phyloP scores from a whole-genome alignment of 2,329 filamentous ascomycete species.

The Aureobasidium vineae region DNA sequence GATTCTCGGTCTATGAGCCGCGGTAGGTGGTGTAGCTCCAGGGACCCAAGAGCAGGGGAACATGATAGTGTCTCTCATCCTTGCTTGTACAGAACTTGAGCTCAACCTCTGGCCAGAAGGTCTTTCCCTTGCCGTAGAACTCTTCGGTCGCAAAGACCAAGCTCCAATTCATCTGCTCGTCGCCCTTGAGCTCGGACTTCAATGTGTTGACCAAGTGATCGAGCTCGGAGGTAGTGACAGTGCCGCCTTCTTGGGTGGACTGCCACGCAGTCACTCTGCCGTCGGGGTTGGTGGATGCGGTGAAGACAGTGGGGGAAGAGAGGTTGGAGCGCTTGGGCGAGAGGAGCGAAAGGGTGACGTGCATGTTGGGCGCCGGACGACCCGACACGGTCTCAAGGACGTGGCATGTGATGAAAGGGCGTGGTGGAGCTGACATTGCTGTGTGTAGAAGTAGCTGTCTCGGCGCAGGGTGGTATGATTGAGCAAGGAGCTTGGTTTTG shows the following conservation, averaged over 20 bases:
- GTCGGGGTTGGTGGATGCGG: conserved; percentile 70
- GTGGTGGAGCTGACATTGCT: conserved; percentile 27
- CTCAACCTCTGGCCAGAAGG: conserved; percentile 59
- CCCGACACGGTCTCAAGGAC: conserved; percentile 79
- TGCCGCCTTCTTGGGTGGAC: conserved; percentile 41
- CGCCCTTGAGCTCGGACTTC: conserved; percentile 33
- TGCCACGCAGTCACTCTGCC: conserved; percentile 71
- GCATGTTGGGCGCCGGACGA: conserved; percentile 64
- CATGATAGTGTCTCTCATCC: conserved; percentile 68
- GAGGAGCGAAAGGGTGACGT: conserved; percentile 60
- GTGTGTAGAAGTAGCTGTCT: neutral
- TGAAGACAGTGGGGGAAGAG: conserved; percentile 50
- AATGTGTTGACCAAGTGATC: conserved; percentile 43
- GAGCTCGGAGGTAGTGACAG: conserved; percentile 40
- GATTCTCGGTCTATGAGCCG: conserved; percentile 57
- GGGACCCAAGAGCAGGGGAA: conserved; percentile 72
- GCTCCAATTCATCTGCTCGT: conserved; percentile 59
- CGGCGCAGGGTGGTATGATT: neutral
- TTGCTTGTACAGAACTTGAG: conserved; percentile 51
- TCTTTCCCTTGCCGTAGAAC: conserved; percentile 64
- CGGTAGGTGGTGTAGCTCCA: conserved; percentile 82
- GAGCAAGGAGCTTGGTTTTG: neutral
- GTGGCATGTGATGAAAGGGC: conserved; percentile 74
- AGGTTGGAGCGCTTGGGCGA: conserved; percentile 33
- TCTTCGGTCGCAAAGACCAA: conserved; percentile 69